Percentiles rank a stretch among this genome's conserved stretches.
Conservation (phyloP, 306 rosid species). For the Cicer cuneatum region DNA sequence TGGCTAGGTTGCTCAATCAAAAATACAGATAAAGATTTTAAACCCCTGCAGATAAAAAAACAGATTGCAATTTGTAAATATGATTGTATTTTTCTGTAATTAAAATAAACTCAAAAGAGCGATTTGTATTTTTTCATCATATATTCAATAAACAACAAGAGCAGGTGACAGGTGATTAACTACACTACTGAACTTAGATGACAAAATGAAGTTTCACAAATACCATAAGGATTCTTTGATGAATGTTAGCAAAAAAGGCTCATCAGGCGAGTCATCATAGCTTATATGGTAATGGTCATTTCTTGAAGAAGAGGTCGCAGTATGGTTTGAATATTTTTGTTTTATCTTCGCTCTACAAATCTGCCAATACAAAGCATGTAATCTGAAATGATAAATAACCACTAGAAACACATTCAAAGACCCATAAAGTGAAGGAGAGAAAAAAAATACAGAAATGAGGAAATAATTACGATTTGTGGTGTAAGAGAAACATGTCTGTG, state of each 20-base stretch:
- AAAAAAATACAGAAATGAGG: slow-evolving; percentile 8
- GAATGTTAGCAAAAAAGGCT: slow-evolving; percentile 64
- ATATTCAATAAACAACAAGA: neutral
- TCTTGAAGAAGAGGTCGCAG: slow-evolving; percentile 49
- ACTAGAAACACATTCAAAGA: slow-evolving; percentile 10
- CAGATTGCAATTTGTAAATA: slow-evolving; percentile 12
- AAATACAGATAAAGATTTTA: slow-evolving; percentile 63
- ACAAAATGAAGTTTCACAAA: slow-evolving; percentile 26
- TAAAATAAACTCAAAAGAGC: neutral
- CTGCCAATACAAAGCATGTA: slow-evolving; percentile 52
- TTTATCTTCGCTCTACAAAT: slow-evolving; percentile 33
- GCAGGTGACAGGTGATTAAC: neutral
- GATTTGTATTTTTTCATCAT: neutral
- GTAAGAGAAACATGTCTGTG: slow-evolving; percentile 41
- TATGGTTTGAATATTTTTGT: slow-evolving; percentile 37
- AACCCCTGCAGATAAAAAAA: slow-evolving; percentile 50
- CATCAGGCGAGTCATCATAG: slow-evolving; percentile 55
- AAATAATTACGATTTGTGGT: slow-evolving; percentile 49
- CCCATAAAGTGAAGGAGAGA: neutral
- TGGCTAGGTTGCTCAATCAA: slow-evolving; percentile 91
- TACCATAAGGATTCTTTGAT: slow-evolving; percentile 69
- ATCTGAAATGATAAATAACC: slow-evolving; percentile 23
- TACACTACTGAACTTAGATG: slow-evolving; percentile 8
- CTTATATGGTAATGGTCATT: slow-evolving; percentile 48
- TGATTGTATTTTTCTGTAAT: neutral